Conservation (phyloP, 2,329 filamentous ascomycete species). For the Simplicillium aogashimaense region DNA sequence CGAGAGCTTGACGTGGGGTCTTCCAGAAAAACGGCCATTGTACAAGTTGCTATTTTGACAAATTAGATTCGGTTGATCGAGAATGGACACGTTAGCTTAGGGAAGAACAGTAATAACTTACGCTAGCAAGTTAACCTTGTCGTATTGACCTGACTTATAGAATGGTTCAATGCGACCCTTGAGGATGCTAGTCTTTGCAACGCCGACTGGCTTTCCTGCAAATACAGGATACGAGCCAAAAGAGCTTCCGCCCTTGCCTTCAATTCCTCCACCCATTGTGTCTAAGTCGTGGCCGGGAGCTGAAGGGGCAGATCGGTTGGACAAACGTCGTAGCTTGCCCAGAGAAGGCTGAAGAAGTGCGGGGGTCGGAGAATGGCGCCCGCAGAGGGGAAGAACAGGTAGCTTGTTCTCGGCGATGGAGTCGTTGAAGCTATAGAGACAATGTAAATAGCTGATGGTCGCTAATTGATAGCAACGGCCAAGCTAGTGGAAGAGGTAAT, state of each 20-base stretch:
- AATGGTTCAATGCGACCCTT: constrained; percentile 75
- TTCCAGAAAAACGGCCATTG: constrained; percentile 43
- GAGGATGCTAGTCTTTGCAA: constrained; percentile 79
- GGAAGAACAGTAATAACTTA: constrained; percentile 26
- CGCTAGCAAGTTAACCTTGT: constrained; percentile 63
- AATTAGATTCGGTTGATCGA: constrained; percentile 7
- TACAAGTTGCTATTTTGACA: constrained; percentile 23
- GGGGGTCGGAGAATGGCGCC: constrained; percentile 5
- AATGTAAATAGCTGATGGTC: too few species aligned
- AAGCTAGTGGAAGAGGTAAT: background rate
- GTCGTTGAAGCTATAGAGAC: background rate
- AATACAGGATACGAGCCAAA: constrained; percentile 38
- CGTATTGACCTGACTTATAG: constrained; percentile 69
- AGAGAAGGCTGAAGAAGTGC: constrained; percentile 4
- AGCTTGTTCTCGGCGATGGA: background rate
- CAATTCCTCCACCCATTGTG: constrained; percentile 42
- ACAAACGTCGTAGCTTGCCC: constrained; percentile 18
- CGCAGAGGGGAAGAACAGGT: constrained; percentile 2
- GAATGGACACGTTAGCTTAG: background rate
- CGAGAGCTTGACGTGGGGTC: constrained; percentile 70
- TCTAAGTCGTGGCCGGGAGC: constrained; percentile 17
- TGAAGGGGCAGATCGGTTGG: constrained; percentile 27
- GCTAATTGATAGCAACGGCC: too few species aligned
- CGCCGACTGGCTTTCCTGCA: constrained; percentile 50
- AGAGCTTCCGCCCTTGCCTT: constrained; percentile 26